These are phyloP conservation scores for Grosmannia penicillata DNA, from an alignment of 2,329 filamentous ascomycete species.

Conservation along the genomic window DNA sequence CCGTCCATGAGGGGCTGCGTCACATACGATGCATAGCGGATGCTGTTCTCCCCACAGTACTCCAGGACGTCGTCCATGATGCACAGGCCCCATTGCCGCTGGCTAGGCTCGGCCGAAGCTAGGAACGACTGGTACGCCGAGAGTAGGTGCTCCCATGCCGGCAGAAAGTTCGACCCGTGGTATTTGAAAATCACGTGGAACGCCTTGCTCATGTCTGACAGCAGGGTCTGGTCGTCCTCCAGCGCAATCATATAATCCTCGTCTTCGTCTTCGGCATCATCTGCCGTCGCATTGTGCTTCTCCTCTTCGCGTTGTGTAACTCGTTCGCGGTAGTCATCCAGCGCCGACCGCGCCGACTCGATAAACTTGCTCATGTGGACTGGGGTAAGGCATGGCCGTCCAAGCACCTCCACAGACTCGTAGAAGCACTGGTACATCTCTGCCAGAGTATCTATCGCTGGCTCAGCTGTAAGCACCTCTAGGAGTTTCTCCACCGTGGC, in stretches of 20 bases:
- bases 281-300: conserved; percentile 53
- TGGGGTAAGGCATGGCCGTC: conserved; percentile 63
- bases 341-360: conserved; percentile 65
- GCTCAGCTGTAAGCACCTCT: conserved; percentile 85
- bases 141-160: conserved; percentile 75
- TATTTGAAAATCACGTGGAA: conserved; percentile 99
- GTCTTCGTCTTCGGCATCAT: conserved; percentile 76
- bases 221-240: conserved; percentile 89
- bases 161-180: conserved; percentile 71
- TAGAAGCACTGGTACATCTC: conserved; percentile 99
- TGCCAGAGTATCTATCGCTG: conserved; percentile 86
- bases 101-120: conserved; percentile 66
- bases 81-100: conserved; percentile 96
- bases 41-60: conserved; percentile 83
- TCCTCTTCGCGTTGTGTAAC: conserved; percentile 77
- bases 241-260: conserved; percentile 83
- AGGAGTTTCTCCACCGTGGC: conserved; percentile 80
- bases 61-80: conserved; percentile 97
- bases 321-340: conserved; percentile 85
- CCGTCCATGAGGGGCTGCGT: conserved; percentile 75
- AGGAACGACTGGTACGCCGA: conserved; percentile 78
- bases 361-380: conserved; percentile 81
- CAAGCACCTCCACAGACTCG: conserved; percentile 88
- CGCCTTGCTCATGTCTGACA: conserved; percentile 99
- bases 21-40: conserved; percentile 74